Evolutionary conservation across 306 rosid species (phyloP).

Genomic region (Crotalaria pallida): DNA sequence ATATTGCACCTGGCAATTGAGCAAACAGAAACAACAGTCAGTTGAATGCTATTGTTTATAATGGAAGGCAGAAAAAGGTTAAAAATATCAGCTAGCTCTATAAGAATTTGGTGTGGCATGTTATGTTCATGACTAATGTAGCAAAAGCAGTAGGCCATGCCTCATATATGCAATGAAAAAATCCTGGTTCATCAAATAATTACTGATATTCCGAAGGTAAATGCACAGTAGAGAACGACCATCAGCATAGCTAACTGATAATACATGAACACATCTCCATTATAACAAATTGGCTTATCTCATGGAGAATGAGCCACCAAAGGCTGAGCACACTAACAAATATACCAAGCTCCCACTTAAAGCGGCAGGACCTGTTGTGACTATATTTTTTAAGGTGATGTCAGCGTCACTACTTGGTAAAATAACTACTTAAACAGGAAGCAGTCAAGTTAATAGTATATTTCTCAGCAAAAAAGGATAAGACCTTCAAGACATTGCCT

Average conservation of each 20-base stretch:
- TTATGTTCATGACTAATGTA: not conserved
- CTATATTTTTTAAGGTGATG: constrained; percentile 1
- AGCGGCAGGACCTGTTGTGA: not conserved
- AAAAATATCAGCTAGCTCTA: not conserved
- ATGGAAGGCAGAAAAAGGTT: not conserved
- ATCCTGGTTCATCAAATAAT: not conserved
- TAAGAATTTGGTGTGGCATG: not conserved
- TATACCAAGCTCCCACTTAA: not conserved
- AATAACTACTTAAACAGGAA: not conserved
- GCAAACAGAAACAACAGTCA: constrained; percentile 3
- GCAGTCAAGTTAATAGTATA: not conserved
- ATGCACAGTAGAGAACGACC: not conserved
- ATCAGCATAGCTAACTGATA: constrained; percentile 4
- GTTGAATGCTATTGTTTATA: not conserved
- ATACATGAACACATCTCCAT: not conserved
- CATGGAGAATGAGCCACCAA: not conserved
- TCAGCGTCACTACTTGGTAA: not conserved
- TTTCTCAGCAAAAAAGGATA: not conserved
- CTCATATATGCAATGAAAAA: not conserved
- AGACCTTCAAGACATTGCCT: not conserved
- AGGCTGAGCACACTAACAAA: not conserved
- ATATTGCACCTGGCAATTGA: constrained; percentile 53
- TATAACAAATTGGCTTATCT: not conserved
- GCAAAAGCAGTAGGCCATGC: not conserved
- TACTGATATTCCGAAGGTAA: not conserved